Conservation (phyloP, 2,329 filamentous ascomycete species). For the Beauveria sp. region DNA sequence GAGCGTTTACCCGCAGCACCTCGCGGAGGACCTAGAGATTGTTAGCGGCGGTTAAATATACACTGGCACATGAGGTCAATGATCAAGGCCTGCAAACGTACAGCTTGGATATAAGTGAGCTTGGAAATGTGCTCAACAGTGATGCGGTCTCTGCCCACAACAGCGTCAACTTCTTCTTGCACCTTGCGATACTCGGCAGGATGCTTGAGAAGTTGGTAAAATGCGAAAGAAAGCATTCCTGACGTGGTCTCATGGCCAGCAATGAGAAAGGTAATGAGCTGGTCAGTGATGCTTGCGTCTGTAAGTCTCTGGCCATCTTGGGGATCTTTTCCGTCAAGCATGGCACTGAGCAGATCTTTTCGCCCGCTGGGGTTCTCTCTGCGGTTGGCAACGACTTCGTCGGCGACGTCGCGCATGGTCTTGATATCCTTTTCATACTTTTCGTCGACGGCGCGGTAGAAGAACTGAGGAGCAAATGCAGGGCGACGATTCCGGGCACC, state of each 20-base stretch:
- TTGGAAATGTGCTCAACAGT: conserved; percentile 54
- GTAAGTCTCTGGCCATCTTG: conserved; percentile 58
- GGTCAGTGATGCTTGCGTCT: conserved; percentile 56
- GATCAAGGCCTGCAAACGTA: conserved; percentile 18
- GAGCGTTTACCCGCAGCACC: conserved; percentile 53
- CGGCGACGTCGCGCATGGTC: conserved; percentile 45
- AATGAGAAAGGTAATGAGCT: conserved; percentile 66
- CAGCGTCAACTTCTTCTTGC: conserved; percentile 59
- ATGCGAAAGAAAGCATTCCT: conserved; percentile 56
- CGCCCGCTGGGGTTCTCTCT: conserved; percentile 46
- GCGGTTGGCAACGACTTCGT: conserved; percentile 53
- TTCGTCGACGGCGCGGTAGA: conserved; percentile 40
- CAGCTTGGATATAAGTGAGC: conserved; percentile 57
- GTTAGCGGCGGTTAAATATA: background rate
- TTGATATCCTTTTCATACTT: conserved; percentile 49
- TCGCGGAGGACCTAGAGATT: conserved; percentile 47
- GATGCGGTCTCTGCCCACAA: conserved; percentile 52
- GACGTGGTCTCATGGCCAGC: conserved; percentile 67
- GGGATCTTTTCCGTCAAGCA: conserved; percentile 60
- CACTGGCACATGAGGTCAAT: background rate
- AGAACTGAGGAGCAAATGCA: conserved; percentile 35
- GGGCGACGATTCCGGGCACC: conserved; percentile 42
- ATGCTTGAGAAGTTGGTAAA: conserved; percentile 58
- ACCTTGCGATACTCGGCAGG: conserved; percentile 52
- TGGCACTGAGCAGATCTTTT: conserved; percentile 62